Percentiles rank a stretch among this genome's conserved stretches.
phyloP scores from a whole-genome alignment of 306 rosid species.

The Glycine tomentella region DNA sequence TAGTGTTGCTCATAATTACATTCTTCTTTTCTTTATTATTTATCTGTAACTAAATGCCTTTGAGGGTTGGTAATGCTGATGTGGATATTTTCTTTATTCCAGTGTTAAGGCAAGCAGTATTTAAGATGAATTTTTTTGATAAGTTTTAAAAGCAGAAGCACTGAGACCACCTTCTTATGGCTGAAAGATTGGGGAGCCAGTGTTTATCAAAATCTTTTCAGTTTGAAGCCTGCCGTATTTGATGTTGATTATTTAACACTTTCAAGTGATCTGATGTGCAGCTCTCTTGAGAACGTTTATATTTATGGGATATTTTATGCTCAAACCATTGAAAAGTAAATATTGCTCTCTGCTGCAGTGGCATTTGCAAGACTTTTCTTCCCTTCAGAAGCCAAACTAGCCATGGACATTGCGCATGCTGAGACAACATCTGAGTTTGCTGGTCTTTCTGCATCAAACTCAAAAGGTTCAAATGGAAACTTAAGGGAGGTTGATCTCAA shows the following conservation, averaged over 20 bases:
- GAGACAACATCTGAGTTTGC: conserved; percentile 59
- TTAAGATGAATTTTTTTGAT: neutral
- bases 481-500: conserved; percentile 84
- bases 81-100: conserved; percentile 15
- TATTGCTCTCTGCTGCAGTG: conserved; percentile 61
- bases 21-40: neutral
- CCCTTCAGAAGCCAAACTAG: conserved; percentile 89
- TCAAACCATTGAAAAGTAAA: neutral
- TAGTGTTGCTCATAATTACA: neutral
- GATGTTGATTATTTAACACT: neutral
- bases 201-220: neutral
- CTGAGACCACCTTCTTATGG: neutral
- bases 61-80: neutral
- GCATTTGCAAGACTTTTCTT: conserved; percentile 82
- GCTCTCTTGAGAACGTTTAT: too few species aligned
- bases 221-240: neutral
- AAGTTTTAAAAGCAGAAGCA: conserved; percentile 18
- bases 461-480: conserved; percentile 70
- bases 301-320: too few species aligned
- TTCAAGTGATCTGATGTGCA: too few species aligned
- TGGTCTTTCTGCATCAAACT: conserved; percentile 54
- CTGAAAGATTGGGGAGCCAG: too few species aligned
- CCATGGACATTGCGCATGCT: conserved; percentile 86
- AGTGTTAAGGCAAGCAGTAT: neutral
- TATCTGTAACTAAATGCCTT: too few species aligned